Evolutionary conservation across 148 eudicot species (phyloP).

Genomic region (Chenopodium quinoa): DNA sequence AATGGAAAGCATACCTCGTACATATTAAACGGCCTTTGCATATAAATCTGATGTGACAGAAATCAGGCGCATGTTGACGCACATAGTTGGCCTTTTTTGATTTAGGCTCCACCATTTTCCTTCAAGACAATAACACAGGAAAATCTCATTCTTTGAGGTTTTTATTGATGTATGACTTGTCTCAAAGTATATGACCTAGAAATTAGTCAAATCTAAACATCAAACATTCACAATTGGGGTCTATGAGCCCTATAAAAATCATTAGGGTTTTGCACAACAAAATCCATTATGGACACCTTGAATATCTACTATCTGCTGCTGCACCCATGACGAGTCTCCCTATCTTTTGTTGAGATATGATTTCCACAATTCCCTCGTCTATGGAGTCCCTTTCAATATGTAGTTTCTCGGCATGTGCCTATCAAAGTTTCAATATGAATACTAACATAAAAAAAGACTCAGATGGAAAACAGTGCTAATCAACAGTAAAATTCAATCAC

Average conservation of each 20-base stretch:
- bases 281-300: conserved; percentile 40
- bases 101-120: conserved; percentile 72
- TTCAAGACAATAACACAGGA: conserved; percentile 30
- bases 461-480: not conserved
- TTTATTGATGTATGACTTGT: not conserved
- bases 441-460: not conserved
- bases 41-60: conserved; percentile 76
- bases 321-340: conserved; percentile 89
- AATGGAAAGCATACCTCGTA: conserved; percentile 55
- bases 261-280: not conserved
- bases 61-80: conserved; percentile 53
- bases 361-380: conserved; percentile 78
- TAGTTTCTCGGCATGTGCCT: conserved; percentile 55
- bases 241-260: not conserved
- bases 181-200: not conserved
- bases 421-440: conserved; percentile 12
- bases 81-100: conserved; percentile 82
- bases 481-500: not conserved
- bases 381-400: conserved; percentile 51
- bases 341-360: conserved; percentile 53
- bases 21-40: conserved; percentile 65
- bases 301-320: conserved; percentile 56
- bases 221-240: not conserved
- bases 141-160: conserved; percentile 9
- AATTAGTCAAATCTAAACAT: not conserved